Evolutionary conservation across 148 eudicot genomes (phyloP), one percentile per base, ranked within the genome.

Genomic region (Spergularia bocconei): DNA sequence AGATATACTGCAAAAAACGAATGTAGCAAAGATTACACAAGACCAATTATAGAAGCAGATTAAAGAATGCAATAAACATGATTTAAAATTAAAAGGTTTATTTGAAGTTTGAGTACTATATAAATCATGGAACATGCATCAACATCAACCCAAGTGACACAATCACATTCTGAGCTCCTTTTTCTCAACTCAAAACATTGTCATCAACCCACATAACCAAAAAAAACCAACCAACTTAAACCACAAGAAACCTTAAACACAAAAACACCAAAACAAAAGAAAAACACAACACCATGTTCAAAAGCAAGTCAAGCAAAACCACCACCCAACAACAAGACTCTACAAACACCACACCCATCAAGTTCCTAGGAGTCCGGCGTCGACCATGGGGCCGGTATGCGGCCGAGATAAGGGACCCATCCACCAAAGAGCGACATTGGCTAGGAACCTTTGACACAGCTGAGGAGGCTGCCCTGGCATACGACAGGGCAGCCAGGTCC

Each of bases 321-420:
- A 39, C 71, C 65, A 65, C 54, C 69, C 13, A 33, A 29, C 69
- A 51, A 33, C 54, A 61, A 29, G 61, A 19, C 38, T 21, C 64
- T 14, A 20, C 67, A 17, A 33, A 29, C 20, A 41, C 72, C 48
- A 72, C 79, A 29, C 74, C 72, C 55, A 71, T 84, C n/a, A 84
- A 84, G 78, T 87, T 85, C 76, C 60, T 87, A 17, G 90, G 90
- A 0, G 90, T 87, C 14, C 80, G 90, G 2, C 60, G 88, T 20
- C 66, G 90, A 5, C 90, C 90, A 4, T 87, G 90, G 90, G 90
- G 88, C 6, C 69, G 90, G 11, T 87, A 87, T 63, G 90, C 90
- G 2, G 90, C 90, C 0, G 90, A 87, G 80, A 87, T 85, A 44
- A 74, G 90, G 3, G 86, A 87, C 81, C 90, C 90, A 0, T 66